Evolutionary conservation across 257 asterid genomes (phyloP).

Genomic region (Gentiana dahurica): DNA sequence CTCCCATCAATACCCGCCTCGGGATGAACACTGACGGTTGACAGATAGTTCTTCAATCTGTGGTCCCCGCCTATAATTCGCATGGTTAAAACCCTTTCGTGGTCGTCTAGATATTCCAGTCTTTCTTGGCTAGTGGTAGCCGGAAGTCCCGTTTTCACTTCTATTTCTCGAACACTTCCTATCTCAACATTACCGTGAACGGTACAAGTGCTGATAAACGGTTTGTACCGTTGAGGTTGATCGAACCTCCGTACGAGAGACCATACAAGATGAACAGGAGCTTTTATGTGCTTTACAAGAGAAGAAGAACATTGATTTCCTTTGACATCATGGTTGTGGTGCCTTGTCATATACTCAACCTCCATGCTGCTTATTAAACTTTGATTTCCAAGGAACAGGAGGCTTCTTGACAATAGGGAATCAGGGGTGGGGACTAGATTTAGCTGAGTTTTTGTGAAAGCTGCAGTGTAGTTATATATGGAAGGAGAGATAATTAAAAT

Average conservation of each 20-base stretch:
- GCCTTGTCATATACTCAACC: constrained; percentile 57
- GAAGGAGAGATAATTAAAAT: no score
- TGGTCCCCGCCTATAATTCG: constrained; percentile 93
- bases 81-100: constrained; percentile 64
- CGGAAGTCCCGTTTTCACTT: constrained; percentile 77
- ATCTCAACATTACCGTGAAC: constrained; percentile 69
- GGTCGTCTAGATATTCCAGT: constrained; percentile 66
- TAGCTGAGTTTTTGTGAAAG: no score
- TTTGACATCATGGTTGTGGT: constrained; percentile 65
- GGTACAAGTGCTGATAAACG: constrained; percentile 79
- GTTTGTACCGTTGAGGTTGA: constrained; percentile 91
- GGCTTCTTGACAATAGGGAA: background rate
- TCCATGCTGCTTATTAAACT: constrained; percentile 25
- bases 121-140: constrained; percentile 89
- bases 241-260: constrained; percentile 85
- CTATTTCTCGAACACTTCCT: constrained; percentile 80
- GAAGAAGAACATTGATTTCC: constrained; percentile 70
- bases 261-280: constrained; percentile 89
- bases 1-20: no score
- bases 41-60: constrained; percentile 37
- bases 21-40: no score
- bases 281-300: constrained; percentile 72
- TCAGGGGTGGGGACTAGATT: background rate
- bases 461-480: no score
- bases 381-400: background rate